phyloP scores from a whole-genome alignment of 2,329 filamentous ascomycete species.

The Phoma sp. region DNA sequence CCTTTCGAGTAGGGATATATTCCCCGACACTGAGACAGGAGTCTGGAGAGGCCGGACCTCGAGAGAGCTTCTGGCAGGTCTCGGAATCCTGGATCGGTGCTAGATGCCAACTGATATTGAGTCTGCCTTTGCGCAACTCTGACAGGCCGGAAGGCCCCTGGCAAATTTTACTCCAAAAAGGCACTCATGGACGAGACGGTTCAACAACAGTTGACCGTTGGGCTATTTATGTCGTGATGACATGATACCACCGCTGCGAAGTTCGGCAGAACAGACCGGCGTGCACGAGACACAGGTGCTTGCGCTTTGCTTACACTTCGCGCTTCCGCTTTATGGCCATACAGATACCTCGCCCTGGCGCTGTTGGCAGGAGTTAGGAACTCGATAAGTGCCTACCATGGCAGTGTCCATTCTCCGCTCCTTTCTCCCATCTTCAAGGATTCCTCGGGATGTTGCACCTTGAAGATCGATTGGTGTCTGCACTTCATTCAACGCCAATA shows the following conservation, averaged over 20 bases:
- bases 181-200: constrained; percentile 23
- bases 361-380: neutral
- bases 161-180: constrained; percentile 36
- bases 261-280: neutral
- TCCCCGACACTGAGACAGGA: constrained; percentile 30
- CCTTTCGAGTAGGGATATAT: constrained; percentile 34
- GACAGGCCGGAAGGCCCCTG: constrained; percentile 41
- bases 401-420: neutral
- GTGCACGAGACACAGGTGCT: constrained; percentile 2
- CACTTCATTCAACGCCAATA: constrained; percentile 9
- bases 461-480: constrained; percentile 9
- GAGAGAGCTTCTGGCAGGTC: constrained; percentile 27
- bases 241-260: constrained; percentile 1
- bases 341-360: too few relatives aligned
- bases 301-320: too few relatives aligned
- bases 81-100: constrained; percentile 27
- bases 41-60: constrained; percentile 31
- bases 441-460: neutral
- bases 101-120: constrained; percentile 46
- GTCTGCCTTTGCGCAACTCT: constrained; percentile 22
- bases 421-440: constrained; percentile 9
- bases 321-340: too few relatives aligned
- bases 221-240: too few relatives aligned
- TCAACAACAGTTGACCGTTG: too few relatives aligned
- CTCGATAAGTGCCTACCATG: neutral